A percentile compares a stretch with the other conserved stretches of the same genome.
These are phyloP conservation scores for Fragaria iinumae DNA, from an alignment of 306 rosid genomes.

Conservation along the genomic window DNA sequence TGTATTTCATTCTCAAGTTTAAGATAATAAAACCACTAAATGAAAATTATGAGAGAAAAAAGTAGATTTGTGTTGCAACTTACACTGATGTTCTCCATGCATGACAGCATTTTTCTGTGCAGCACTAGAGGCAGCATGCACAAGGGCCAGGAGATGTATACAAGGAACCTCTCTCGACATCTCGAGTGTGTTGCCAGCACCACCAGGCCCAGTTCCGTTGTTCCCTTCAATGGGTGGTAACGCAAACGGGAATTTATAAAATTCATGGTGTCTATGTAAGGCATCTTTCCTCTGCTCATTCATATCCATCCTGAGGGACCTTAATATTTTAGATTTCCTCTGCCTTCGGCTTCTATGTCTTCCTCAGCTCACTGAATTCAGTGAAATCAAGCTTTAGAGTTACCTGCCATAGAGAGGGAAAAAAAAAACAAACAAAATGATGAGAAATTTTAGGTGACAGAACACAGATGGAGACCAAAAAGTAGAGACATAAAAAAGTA, in stretches of 20 bases:
- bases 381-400: background rate
- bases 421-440: background rate
- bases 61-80: background rate
- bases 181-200: conserved; percentile 9
- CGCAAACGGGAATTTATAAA: background rate
- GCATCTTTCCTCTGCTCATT: background rate
- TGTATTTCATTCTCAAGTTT: background rate
- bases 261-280: conserved; percentile 6
- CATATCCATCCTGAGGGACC: conserved; percentile 16
- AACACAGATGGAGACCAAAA: background rate
- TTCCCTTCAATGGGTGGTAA: background rate
- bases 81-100: conserved; percentile 16
- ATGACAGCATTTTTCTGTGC: background rate
- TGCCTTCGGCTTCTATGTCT: background rate
- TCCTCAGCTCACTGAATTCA: conserved; percentile 8
- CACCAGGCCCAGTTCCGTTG: background rate
- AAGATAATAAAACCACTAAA: background rate
- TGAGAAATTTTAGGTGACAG: background rate
- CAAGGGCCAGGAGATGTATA: conserved; percentile 15
- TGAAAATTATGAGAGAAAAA: background rate
- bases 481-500: background rate
- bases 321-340: background rate
- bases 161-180: conserved; percentile 11
- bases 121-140: background rate
- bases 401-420: conserved; percentile 3